Base-by-base conservation (phyloP, 495 filamentous ascomycete species). In the Trichoderma orchidacearum region DNA sequence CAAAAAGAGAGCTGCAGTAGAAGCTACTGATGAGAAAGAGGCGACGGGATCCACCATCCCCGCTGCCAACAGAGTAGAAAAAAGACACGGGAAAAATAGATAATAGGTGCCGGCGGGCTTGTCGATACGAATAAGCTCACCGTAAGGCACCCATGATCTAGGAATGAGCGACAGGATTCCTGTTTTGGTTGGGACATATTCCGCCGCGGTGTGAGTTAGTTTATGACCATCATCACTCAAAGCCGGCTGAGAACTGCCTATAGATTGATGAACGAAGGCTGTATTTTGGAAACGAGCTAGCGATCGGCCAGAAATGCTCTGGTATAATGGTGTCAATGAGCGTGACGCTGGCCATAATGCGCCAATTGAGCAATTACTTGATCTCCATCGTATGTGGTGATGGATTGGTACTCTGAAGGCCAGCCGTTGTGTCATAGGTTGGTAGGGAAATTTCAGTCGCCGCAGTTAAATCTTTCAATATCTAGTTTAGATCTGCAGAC, bases 71-170 rank as follows among this genome's bases (percentile, higher is more conserved):
- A 90, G 79, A 0, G 92, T 95, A 31, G 89, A 94, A 72, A 92
- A 98, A 32, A 94, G 76, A 64, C 92, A 96, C 15, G 93, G 93
- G 64, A 96, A 89, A 78, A 85, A 96, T 29, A 98, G 85, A 69
- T 97, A 97, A 71, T 93, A 91, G 41, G 92, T 89, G 61, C 93
- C 93, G 0, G 88, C 83, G 23, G 93, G 93, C 71, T 97, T 97
- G 71, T 98, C 91, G 60, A 97, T 80, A 15, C 93, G 85, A 60
- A 89, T 76, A 18, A 98, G 80, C 63, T 98, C 93, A n/a, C 86
- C 93, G 63, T 96, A 96, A 2, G 93, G 93, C 55, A 96, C 77
- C 79, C 85, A 85, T 56, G 86, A 80, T 15, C 64, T 54, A 7
- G 93, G 93, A 30, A 98, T 77, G 51, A 68, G 71, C 2, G 92